A percentile compares a stretch with the other conserved stretches of the same genome.
Evolutionary conservation across 257 asterid species (phyloP).

Genomic region (Striga asiatica): DNA sequence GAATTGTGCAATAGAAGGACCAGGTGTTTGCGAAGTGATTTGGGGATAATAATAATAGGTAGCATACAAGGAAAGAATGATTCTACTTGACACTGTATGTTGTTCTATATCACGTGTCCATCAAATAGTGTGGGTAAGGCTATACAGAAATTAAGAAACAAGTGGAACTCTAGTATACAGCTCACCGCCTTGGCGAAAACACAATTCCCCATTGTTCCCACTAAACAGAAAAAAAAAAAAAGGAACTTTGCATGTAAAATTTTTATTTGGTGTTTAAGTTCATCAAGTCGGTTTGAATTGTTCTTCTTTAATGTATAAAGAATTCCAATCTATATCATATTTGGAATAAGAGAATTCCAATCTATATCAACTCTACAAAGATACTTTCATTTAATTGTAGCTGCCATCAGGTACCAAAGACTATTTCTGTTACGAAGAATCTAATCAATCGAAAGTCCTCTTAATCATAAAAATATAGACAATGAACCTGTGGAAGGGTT

Average conservation of each 20-base stretch:
- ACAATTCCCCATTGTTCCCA: background rate
- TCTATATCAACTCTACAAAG: too few relatives aligned
- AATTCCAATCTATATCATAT: background rate
- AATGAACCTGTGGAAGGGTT: constrained; percentile 61
- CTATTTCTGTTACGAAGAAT: constrained; percentile 3
- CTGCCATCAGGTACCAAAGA: constrained; percentile 2
- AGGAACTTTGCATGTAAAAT: too few relatives aligned
- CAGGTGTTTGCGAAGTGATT: too few relatives aligned
- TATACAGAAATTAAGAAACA: background rate
- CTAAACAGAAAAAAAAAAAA: too few relatives aligned
- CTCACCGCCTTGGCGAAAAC: background rate
- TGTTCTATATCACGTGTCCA: background rate
- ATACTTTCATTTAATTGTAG: constrained; percentile 3
- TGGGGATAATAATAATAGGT: too few relatives aligned
- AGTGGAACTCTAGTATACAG: constrained; percentile 2
- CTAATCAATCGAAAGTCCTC: constrained; percentile 15
- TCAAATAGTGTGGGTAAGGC: background rate
- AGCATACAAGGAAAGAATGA: too few relatives aligned
- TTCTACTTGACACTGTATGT: too few relatives aligned
- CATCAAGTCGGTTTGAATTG: background rate
- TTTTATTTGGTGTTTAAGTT: background rate
- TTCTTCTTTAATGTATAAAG: background rate
- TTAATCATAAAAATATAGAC: constrained; percentile 28
- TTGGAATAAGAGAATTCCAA: too few relatives aligned
- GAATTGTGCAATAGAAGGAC: too few relatives aligned